These are phyloP conservation scores for Colletotrichum paranaense DNA, from an alignment of 2,329 filamentous ascomycete genomes.

Conservation along the genomic window DNA sequence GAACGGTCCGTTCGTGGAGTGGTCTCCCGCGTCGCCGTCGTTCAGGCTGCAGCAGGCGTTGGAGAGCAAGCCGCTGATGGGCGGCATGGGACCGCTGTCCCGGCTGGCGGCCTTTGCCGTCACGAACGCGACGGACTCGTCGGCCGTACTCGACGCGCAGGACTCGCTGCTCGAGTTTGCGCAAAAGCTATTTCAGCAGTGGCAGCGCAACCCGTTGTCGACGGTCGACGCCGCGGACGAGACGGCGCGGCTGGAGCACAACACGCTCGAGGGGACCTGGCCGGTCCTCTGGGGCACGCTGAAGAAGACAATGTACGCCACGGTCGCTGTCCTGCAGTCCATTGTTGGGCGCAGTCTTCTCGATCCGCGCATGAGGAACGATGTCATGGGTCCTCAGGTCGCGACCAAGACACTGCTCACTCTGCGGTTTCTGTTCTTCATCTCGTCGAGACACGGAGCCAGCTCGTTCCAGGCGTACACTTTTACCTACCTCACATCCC, in stretches of 20 bases:
- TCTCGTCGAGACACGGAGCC: constrained; percentile 79
- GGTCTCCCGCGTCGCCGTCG: constrained; percentile 71
- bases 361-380: constrained; percentile 58
- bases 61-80: constrained; percentile 70
- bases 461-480: constrained; percentile 84
- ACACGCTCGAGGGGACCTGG: constrained; percentile 74
- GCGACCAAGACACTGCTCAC: constrained; percentile 79
- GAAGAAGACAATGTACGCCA: constrained; percentile 79
- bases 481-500: constrained; percentile 84
- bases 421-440: constrained; percentile 83
- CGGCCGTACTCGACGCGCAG: constrained; percentile 59
- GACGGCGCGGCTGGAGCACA: constrained; percentile 68
- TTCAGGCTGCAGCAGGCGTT: constrained; percentile 69
- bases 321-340: constrained; percentile 79
- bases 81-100: constrained; percentile 75
- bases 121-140: constrained; percentile 61
- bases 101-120: constrained; percentile 73
- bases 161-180: constrained; percentile 77
- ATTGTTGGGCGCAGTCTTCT: constrained; percentile 73
- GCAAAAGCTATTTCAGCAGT: constrained; percentile 74
- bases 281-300: constrained; percentile 81
- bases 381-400: constrained; percentile 67
- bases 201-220: constrained; percentile 80
- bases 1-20: constrained; percentile 68
- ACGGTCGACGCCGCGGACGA: constrained; percentile 78